These are phyloP conservation scores for Sorghum bicolor DNA, from an alignment of 176 grass and related monocot species.

Conservation along the genomic window DNA sequence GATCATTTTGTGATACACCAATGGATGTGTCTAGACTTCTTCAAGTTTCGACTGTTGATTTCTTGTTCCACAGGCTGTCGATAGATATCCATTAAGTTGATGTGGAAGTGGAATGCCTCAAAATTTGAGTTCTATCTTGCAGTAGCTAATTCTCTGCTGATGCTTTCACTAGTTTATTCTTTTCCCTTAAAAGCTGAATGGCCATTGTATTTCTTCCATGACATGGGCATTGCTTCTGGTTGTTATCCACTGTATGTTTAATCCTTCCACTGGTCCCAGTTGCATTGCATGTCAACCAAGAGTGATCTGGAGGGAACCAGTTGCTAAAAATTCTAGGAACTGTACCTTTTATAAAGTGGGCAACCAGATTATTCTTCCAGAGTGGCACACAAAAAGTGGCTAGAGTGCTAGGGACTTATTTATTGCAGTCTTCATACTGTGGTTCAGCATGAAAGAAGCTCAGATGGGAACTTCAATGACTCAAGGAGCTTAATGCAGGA, in stretches of 20 bases:
- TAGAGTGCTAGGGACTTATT: slow-evolving; percentile 20
- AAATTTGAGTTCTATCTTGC: not conserved
- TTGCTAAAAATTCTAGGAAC: slow-evolving; percentile 28
- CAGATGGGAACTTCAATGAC: slow-evolving; percentile 30
- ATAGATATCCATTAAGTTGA: slow-evolving; percentile 10
- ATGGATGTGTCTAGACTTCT: not conserved
- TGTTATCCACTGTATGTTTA: slow-evolving; percentile 22
- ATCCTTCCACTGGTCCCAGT: not conserved
- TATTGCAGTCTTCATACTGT: slow-evolving; percentile 26
- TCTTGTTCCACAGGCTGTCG: not conserved
- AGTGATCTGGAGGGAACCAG: slow-evolving; percentile 34
- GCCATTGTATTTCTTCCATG: slow-evolving; percentile 19
- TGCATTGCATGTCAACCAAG: slow-evolving; percentile 13
- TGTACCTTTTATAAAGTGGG: slow-evolving; percentile 41
- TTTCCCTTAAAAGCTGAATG: slow-evolving; percentile 25
- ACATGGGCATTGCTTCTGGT: not conserved
- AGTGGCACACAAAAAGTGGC: slow-evolving; percentile 42
- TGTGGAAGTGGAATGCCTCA: not conserved
- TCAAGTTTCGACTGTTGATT: slow-evolving; percentile 8
- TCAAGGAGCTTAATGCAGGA: slow-evolving; percentile 18
- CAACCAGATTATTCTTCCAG: slow-evolving; percentile 50
- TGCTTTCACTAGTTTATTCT: slow-evolving; percentile 19
- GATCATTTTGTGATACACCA: not conserved
- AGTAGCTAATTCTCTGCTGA: not conserved
- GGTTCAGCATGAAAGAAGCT: slow-evolving; percentile 34